A percentile compares a stretch with the other conserved stretches of the same genome.
These are phyloP conservation scores for Emiliania huxleyi DNA, from an alignment of 78 protist species.

Conservation along the genomic window DNA sequence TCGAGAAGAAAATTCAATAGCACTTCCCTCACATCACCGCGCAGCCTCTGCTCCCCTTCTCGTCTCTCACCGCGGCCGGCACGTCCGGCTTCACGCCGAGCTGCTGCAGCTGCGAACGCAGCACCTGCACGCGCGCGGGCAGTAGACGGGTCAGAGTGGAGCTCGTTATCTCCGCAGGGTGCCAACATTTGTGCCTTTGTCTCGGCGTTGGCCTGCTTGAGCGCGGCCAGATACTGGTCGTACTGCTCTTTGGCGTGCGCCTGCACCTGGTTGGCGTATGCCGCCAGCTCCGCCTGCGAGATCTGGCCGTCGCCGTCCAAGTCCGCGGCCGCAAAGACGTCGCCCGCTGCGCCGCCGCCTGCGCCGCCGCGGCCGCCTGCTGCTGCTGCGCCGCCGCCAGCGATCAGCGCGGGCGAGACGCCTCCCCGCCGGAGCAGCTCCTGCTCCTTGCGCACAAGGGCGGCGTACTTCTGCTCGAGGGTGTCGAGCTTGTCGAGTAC, in stretches of 20 bases:
- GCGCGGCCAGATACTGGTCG: neutral
- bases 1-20: too few species aligned
- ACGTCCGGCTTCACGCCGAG: too few species aligned
- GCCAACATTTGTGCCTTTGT: too few species aligned
- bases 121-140: too few species aligned
- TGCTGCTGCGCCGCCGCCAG: neutral
- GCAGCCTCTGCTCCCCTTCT: too few species aligned
- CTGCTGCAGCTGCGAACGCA: too few species aligned
- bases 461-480: neutral
- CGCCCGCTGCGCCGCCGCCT: neutral
- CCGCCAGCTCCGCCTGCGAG: neutral
- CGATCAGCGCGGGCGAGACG: neutral
- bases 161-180: too few species aligned
- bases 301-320: neutral
- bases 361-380: neutral
- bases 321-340: neutral
- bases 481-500: neutral
- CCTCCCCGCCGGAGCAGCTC: neutral
- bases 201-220: neutral
- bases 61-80: too few species aligned
- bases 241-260: neutral
- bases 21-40: too few species aligned
- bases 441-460: neutral
- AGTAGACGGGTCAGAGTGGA: too few species aligned
- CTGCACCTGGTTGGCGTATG: neutral